These are phyloP conservation scores for Cucurbita argyrosperma DNA, from an alignment of 306 rosid genomes.

Conservation along the genomic window DNA sequence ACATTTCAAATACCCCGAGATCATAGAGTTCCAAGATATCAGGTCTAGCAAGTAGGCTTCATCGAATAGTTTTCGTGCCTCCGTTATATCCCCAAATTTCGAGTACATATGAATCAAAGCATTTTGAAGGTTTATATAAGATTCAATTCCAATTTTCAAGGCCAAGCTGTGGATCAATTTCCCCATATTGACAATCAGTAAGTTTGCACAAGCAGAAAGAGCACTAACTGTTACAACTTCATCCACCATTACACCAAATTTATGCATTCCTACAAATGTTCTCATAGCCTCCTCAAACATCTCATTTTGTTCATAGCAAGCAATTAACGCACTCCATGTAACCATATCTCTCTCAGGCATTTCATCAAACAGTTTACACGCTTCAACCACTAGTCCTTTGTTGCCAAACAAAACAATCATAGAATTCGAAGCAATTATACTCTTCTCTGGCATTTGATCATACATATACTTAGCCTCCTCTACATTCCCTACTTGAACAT, in stretches of 20 bases:
- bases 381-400: conserved; percentile 33
- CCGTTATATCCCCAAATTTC: conserved; percentile 42
- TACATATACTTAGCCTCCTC: conserved; percentile 32
- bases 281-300: conserved; percentile 43
- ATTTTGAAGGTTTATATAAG: conserved; percentile 63
- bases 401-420: conserved; percentile 55
- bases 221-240: conserved; percentile 62
- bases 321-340: conserved; percentile 69
- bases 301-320: conserved; percentile 57
- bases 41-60: conserved; percentile 36
- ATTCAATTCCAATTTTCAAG: conserved; percentile 46
- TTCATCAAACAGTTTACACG: conserved; percentile 30
- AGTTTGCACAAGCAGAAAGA: conserved; percentile 43
- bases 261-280: conserved; percentile 42
- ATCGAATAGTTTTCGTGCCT: conserved; percentile 40
- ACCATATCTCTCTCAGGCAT: conserved; percentile 51
- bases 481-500: conserved; percentile 34
- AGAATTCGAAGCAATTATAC: conserved; percentile 62
- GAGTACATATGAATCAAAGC: conserved; percentile 70
- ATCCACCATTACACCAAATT: conserved; percentile 44
- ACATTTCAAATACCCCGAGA: conserved; percentile 61
- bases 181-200: conserved; percentile 24
- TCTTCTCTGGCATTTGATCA: conserved; percentile 40
- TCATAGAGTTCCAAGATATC: conserved; percentile 84
- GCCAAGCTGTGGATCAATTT: conserved; percentile 43